Base-by-base conservation (phyloP, 2,329 filamentous ascomycete genomes). In the Aspergillus novofumigatus region DNA sequence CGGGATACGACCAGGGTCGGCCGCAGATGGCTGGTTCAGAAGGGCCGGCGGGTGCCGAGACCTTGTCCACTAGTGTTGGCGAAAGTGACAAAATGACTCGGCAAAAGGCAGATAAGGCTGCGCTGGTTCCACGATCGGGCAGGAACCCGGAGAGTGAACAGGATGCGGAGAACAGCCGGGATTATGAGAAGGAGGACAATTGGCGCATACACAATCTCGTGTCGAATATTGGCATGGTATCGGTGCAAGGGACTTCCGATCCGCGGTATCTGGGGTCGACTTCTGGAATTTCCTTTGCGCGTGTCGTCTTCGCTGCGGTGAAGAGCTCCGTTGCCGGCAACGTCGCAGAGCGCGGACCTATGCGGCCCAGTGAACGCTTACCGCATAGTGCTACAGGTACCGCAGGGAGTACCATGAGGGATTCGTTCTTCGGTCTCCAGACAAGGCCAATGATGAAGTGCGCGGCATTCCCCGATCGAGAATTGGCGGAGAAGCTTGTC, bases 391-490 rank as follows among this genome's bases (percentile, higher is more conserved):
- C 79, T 49, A 75, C 78, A 41, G 78, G 77, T 25, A 79, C 82
- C 38, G 81, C 83, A 42, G 88, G 86, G 41, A 91, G 91, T 20
- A 91, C 90, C 11, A 94, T 96, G 88, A 85, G 92, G 58, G 93
- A 97, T 74, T 96, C 92, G 0, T 97, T 97, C 80, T 97, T 97
- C 69, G 93, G 93, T n/a, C 79, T 97, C 48, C 92, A 97, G 66
- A 95, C 91, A 2, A 92, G 89, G 66, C 91, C 92, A 1, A 91
- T 87, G 17, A 94, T 97, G 69, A 87, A 90, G 60, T 89, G 90
- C 48, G 92, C 92, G 0, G 82, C 86, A 0, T 97, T 97, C 65
- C 94, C 94, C 0, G 86, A 90, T 61, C 86, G 84, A 61, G 85
- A 89, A 32, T 79, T 96, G 2, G 93, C 87, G 0, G 75, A 83